Evolutionary conservation across 495 filamentous ascomycete genomes (phyloP).

Genomic region (Evansstolkia leycettana): DNA sequence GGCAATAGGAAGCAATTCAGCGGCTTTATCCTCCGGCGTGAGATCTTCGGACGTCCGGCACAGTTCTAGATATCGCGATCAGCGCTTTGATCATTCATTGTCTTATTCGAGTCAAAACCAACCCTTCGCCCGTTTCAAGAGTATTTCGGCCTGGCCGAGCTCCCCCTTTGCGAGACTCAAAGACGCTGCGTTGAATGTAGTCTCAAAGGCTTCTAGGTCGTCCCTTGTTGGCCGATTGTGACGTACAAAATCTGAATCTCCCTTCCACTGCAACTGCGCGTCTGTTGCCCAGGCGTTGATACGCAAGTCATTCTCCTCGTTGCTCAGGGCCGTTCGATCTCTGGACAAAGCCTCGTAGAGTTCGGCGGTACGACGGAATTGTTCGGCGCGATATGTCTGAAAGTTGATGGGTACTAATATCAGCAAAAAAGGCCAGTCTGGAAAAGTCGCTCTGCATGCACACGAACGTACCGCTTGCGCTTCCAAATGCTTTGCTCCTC

Average conservation of each 20-base stretch:
- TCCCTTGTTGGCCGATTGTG: constrained; percentile 51
- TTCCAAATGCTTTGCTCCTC: constrained; percentile 69
- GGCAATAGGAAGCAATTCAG: constrained; percentile 72
- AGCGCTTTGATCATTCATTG: not conserved
- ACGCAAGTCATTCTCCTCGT: constrained; percentile 73
- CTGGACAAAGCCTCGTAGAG: constrained; percentile 54
- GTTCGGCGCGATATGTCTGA: constrained; percentile 45
- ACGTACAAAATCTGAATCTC: constrained; percentile 38
- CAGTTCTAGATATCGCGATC: constrained; percentile 41
- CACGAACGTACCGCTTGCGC: constrained; percentile 60
- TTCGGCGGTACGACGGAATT: constrained; percentile 58
- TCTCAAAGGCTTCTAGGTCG: constrained; percentile 86
- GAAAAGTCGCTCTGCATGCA: not conserved
- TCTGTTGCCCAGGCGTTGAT: constrained; percentile 75
- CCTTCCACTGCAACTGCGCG: constrained; percentile 81
- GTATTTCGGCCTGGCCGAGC: constrained; percentile 56
- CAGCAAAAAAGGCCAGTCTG: not conserved
- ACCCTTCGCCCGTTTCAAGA: constrained; percentile 74
- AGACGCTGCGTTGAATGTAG: constrained; percentile 86
- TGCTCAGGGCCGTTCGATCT: constrained; percentile 31
- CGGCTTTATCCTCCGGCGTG: constrained; percentile 66
- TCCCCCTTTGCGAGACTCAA: constrained; percentile 70
- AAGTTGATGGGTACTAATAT: not conserved
- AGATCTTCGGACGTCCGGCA: constrained; percentile 78
- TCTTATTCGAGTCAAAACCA: constrained; percentile 5